Evolutionary conservation across 208 protist species (phyloP), one percentile per base, ranked within the genome.

Genomic region (Leishmania guyanensis): DNA sequence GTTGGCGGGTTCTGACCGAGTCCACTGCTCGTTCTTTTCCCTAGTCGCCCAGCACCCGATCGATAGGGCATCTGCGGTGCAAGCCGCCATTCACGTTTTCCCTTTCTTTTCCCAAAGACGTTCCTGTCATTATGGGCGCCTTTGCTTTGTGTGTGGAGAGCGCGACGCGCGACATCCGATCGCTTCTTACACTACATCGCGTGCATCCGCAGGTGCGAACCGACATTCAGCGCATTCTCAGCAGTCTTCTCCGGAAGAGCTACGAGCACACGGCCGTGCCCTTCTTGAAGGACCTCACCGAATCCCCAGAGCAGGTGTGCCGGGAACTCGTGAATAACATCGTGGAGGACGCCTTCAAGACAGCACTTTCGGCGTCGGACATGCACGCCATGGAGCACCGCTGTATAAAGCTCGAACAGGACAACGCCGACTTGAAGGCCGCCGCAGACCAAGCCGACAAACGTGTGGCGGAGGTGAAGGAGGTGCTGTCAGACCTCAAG

Each of bases 141-240:
- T 93, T 95, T 69, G 70, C 88, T 14, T 79, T 95, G 20, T 90
- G 86, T 66, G 82, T 94, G 8, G 90, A 97, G 83, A 86, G 75
- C 29, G 91, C 91, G 3, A 83, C 91, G 39, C 87, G 90, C n/a
- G 92, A 97, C 66, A 91, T 97, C 36, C 89, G 92, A 39, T 86
- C 85, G 60, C 77, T 96, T 53, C 89, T 97, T 29, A 79, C 77
- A 46, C 88, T 97, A 65, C 94, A 97, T 86, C 92, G 93, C 36
- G 92, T 95, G 3, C 94, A 97, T 73, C 92, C 92, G 29, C 91
- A 96, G 75, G 94, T 97, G n/a, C 90, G 86, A 50, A 72, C 58
- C 10, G 94, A 97, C 78, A 89, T 95, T 39, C 72, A 89, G n/a
- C 86, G 90, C 36, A 86, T 88, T 48, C 85, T 97, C 46, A 56